These are phyloP conservation scores for Trichoderma sp. DNA, from an alignment of 2,329 filamentous ascomycete genomes.

Conservation along the genomic window DNA sequence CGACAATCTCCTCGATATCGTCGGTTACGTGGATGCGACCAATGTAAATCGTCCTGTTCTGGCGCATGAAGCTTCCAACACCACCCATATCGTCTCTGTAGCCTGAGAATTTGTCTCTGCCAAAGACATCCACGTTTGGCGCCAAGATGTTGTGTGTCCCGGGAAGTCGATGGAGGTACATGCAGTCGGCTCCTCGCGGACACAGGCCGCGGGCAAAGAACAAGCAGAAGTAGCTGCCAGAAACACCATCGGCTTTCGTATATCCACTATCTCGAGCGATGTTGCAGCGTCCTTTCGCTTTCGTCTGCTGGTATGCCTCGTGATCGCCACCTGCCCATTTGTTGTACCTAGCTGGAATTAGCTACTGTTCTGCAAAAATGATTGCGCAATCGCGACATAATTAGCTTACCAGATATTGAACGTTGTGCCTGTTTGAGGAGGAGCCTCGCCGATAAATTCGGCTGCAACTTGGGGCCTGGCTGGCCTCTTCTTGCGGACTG, in stretches of 20 bases:
- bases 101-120: slow-evolving; percentile 84
- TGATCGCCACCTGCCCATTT: slow-evolving; percentile 97
- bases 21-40: slow-evolving; percentile 94
- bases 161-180: slow-evolving; percentile 89
- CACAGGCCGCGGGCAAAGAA: slow-evolving; percentile 85
- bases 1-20: slow-evolving; percentile 95
- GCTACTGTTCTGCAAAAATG: neutral
- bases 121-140: slow-evolving; percentile 91
- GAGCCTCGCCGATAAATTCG: slow-evolving; percentile 82
- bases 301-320: slow-evolving; percentile 85
- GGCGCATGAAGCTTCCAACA: slow-evolving; percentile 88
- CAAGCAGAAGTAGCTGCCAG: slow-evolving; percentile 88
- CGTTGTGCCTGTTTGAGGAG: slow-evolving; percentile 89
- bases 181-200: slow-evolving; percentile 88
- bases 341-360: slow-evolving; percentile 79
- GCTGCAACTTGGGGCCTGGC: slow-evolving; percentile 87
- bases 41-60: slow-evolving; percentile 92
- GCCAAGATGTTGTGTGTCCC: slow-evolving; percentile 88
- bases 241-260: slow-evolving; percentile 74
- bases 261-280: slow-evolving; percentile 78
- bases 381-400: neutral
- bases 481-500: slow-evolving; percentile 88
- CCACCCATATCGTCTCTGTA: slow-evolving; percentile 98
- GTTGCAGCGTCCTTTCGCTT: slow-evolving; percentile 87
- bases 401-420: slow-evolving; percentile 68